These are phyloP conservation scores for Lactarius psammicola DNA, from an alignment of 768 basidiomycete genomes.

Conservation along the genomic window DNA sequence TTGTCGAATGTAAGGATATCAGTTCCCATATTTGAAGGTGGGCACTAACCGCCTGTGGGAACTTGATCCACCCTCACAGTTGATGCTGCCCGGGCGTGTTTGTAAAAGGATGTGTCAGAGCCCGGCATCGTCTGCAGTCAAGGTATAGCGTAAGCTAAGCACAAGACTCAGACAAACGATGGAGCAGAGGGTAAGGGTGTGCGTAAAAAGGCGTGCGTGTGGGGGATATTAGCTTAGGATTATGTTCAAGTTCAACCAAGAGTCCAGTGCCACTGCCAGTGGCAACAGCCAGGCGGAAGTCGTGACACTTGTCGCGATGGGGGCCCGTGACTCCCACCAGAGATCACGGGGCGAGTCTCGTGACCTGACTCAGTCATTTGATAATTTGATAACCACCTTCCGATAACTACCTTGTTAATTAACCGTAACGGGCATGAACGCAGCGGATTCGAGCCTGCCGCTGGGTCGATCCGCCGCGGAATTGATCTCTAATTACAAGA, in stretches of 20 bases:
- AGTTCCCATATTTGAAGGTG: background rate
- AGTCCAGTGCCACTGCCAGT: too few relatives aligned
- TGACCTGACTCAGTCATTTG: too few relatives aligned
- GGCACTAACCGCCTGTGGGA: slow-evolving; percentile 22
- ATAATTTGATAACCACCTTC: too few relatives aligned
- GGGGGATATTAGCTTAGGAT: background rate
- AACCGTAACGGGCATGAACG: background rate
- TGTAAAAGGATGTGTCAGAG: slow-evolving; percentile 21
- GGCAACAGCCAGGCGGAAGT: background rate
- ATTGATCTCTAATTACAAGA: slow-evolving; percentile 35
- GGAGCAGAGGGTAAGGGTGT: background rate
- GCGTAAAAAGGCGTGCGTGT: background rate
- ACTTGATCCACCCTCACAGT: slow-evolving; percentile 27
- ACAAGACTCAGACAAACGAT: background rate
- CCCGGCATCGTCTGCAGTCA: slow-evolving; percentile 3
- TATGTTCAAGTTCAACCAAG: slow-evolving; percentile 5
- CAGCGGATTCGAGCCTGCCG: background rate
- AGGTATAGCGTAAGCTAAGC: background rate
- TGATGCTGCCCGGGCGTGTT: slow-evolving; percentile 18
- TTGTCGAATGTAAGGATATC: slow-evolving; percentile 28
- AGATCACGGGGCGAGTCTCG: slow-evolving; percentile 12
- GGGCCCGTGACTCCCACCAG: slow-evolving; percentile 12
- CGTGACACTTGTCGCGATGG: slow-evolving; percentile 10
- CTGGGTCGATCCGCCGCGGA: slow-evolving; percentile 60
- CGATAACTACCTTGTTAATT: too few relatives aligned